phyloP scores from a whole-genome alignment of 2,329 filamentous ascomycete species.

The Alternaria viburni region DNA sequence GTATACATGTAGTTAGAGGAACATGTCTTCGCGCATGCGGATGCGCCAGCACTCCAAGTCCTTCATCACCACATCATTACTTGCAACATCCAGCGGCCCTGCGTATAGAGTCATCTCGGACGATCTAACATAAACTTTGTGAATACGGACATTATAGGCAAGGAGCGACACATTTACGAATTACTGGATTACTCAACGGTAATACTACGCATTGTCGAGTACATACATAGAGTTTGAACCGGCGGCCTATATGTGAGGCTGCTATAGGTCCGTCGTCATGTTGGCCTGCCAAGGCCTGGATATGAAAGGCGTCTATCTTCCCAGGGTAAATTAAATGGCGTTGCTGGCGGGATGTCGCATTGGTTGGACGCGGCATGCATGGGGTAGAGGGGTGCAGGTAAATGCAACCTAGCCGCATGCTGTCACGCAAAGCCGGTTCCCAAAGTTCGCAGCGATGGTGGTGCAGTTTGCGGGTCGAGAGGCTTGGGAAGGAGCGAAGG shows the following conservation, averaged over 20 bases:
- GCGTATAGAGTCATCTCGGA: not conserved
- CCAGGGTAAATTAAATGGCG: constrained; percentile 22
- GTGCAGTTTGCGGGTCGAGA: not conserved
- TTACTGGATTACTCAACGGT: constrained; percentile 16
- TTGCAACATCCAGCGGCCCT: not conserved
- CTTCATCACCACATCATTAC: constrained; percentile 16
- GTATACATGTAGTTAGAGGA: not conserved
- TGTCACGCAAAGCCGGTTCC: constrained; percentile 6
- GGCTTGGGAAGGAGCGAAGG: not conserved
- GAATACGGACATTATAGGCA: constrained; percentile 26
- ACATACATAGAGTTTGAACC: constrained; percentile 5
- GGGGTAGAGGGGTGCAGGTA: constrained; percentile 9
- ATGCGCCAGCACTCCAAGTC: constrained; percentile 6
- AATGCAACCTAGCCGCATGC: constrained; percentile 16
- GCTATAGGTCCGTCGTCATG: constrained; percentile 25
- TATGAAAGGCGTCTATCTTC: constrained; percentile 22
- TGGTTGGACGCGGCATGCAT: constrained; percentile 8
- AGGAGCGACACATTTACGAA: constrained; percentile 5
- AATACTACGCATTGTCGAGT: constrained; percentile 23
- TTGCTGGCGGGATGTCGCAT: constrained; percentile 1
- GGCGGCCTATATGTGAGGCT: constrained; percentile 38
- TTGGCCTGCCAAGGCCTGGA: constrained; percentile 18
- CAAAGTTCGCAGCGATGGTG: constrained; percentile 10
- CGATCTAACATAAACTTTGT: not conserved
- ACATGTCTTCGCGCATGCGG: constrained; percentile 11